These are phyloP conservation scores for Colletotrichum simmondsii DNA, from an alignment of 2,329 filamentous ascomycete species.

Conservation along the genomic window DNA sequence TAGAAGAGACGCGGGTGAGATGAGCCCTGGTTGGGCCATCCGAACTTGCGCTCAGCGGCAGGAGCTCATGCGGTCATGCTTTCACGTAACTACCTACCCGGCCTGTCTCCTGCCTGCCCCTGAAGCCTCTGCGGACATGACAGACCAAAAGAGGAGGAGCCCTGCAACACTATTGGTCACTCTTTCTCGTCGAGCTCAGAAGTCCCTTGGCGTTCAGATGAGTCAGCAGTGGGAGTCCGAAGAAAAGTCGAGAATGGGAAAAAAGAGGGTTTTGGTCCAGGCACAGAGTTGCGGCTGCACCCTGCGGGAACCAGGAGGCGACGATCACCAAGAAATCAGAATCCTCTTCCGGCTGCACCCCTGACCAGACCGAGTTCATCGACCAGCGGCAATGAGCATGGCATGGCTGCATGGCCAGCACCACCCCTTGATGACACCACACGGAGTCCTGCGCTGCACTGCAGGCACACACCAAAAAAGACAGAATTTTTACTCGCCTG, in stretches of 20 bases:
- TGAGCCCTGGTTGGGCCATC: background rate
- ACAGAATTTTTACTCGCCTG: background rate
- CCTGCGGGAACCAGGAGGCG: background rate
- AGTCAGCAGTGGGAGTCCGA: background rate
- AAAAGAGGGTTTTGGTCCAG: constrained; percentile 8
- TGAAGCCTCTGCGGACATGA: background rate
- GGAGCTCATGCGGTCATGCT: no score
- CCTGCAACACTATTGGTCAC: background rate
- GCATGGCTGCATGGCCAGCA: background rate
- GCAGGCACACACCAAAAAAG: background rate
- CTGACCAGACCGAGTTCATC: background rate
- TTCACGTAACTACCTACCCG: no score
- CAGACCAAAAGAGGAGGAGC: background rate
- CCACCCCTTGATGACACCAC: background rate
- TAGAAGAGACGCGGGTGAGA: background rate
- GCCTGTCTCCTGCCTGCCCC: background rate
- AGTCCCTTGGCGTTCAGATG: background rate
- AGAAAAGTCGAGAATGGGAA: background rate
- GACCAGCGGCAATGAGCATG: background rate
- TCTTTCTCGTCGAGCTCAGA: background rate
- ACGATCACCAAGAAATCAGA: constrained; percentile 1
- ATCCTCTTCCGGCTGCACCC: constrained; percentile 11
- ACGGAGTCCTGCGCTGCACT: background rate
- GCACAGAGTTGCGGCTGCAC: constrained; percentile 27
- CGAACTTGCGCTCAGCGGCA: background rate